phyloP scores from a whole-genome alignment of 768 basidiomycete species.

The Macrolepiota fuliginosa region DNA sequence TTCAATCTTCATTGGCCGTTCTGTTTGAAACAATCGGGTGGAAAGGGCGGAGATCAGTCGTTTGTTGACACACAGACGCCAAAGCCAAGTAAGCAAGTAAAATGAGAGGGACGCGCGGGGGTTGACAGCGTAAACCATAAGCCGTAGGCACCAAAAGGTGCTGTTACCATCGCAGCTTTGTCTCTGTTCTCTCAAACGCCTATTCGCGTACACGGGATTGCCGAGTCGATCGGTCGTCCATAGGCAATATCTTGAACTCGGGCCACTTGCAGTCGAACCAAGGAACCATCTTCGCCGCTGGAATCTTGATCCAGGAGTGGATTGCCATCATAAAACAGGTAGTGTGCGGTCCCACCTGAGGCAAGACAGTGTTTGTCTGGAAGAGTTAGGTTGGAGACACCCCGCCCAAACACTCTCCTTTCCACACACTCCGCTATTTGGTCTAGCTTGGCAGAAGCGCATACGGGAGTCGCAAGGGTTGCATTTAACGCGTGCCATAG shows the following conservation, averaged over 20 bases:
- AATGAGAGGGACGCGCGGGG: constrained; percentile 17
- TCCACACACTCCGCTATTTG: no score
- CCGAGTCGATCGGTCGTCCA: background rate
- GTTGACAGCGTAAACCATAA: constrained; percentile 9
- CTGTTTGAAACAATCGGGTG: constrained; percentile 46
- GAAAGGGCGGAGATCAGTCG: constrained; percentile 47
- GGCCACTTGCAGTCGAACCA: background rate
- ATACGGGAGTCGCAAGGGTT: background rate
- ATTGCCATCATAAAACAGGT: background rate
- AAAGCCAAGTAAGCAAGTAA: constrained; percentile 40
- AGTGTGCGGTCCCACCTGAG: constrained; percentile 11
- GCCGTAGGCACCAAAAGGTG: no score
- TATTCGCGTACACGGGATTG: background rate
- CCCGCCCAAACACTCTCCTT: no score
- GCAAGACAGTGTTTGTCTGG: constrained; percentile 18
- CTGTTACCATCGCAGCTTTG: constrained; percentile 37
- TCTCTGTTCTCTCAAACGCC: constrained; percentile 31
- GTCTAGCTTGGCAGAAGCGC: background rate
- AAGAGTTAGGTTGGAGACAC: constrained; percentile 25
- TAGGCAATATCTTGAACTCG: background rate
- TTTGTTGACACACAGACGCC: constrained; percentile 40
- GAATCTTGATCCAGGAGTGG: constrained; percentile 3
- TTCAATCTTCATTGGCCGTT: constrained; percentile 98
- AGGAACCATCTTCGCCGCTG: background rate
- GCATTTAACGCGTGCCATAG: background rate